Evolutionary conservation across 208 protist species (phyloP), one percentile per base, ranked within the genome.

Genomic region (Leishmania arabica): DNA sequence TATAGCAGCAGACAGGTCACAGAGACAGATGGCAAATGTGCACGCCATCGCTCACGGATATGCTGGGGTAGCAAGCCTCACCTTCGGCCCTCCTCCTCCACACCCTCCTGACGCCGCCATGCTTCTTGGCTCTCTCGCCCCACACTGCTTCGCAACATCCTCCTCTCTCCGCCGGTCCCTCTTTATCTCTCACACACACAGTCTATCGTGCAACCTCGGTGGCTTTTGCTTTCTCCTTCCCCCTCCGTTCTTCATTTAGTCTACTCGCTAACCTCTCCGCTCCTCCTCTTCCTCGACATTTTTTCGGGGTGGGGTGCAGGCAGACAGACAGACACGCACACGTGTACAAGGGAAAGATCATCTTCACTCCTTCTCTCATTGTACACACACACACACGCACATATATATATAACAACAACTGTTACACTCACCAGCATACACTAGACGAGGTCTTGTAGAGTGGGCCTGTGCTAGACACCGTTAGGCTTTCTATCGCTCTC

Each of bases 31-130:
- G 27, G 24, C 27, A 31, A n/a, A 31, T 11, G 24, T 13, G 56
- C 56, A 31, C 56, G 13, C 56, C 21, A 62, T n/a, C 19, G 56
- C 56, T 62, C 56, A 62, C 56, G 56, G 24, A 62, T n/a, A 62
- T 62, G 24, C 56, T n/a, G 56, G 13, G 4, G 56, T 62, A 62
- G 56, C 27, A n/a, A 9, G 56, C 21, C 24, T n/a, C 56, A 2
- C 56, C 56, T 13, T 62, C 56, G 69, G 47, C 51, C 58, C 60
- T 74, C 37, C 62, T 11, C 77, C 75, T 65, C 49, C 42, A 34
- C 47, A 37, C 6, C 21, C 42, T 45, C 42, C 42, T 5, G 4
- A 45, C 24, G 56, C 24, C 56, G 56, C 60, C n/a, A 40, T 66
- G 60, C 60, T 37, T 66, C 60, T 66, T 37, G 60, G 60, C 0